These are phyloP conservation scores for Candida jianshihensis DNA, from an alignment of 805 yeast genomes.

Conservation along the genomic window DNA sequence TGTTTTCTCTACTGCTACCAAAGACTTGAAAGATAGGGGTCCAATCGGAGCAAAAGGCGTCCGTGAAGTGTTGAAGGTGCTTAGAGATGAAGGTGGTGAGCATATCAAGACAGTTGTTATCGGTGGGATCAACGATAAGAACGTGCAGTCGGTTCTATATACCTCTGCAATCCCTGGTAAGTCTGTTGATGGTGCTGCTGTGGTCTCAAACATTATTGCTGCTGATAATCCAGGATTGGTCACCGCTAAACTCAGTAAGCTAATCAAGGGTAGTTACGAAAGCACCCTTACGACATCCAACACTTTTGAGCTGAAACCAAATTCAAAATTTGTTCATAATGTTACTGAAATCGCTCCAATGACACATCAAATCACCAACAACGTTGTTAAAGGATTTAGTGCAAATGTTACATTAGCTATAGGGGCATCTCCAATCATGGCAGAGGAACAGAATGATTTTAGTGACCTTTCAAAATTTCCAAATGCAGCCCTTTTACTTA, in stretches of 20 bases:
- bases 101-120: slow-evolving; percentile 63
- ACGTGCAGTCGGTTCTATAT: slow-evolving; percentile 51
- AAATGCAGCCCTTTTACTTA: slow-evolving; percentile 51
- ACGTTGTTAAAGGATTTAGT: slow-evolving; percentile 81
- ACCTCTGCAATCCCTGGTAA: slow-evolving; percentile 39
- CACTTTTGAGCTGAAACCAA: background rate
- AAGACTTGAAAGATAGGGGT: slow-evolving; percentile 37
- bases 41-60: slow-evolving; percentile 72
- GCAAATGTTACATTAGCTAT: slow-evolving; percentile 82
- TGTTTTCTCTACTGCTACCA: slow-evolving; percentile 68
- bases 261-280: slow-evolving; percentile 16
- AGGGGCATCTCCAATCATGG: slow-evolving; percentile 88
- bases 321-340: slow-evolving; percentile 13
- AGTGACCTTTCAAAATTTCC: slow-evolving; percentile 55
- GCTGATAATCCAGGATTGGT: slow-evolving; percentile 44
- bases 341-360: slow-evolving; percentile 40
- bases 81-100: slow-evolving; percentile 28
- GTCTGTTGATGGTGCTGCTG: slow-evolving; percentile 73
- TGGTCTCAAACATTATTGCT: slow-evolving; percentile 83
- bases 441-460: slow-evolving; percentile 64
- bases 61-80: slow-evolving; percentile 41
- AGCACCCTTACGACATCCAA: background rate
- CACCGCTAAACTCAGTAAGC: slow-evolving; percentile 31
- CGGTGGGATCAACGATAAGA: slow-evolving; percentile 68
- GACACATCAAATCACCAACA: slow-evolving; percentile 83